A percentile compares a stretch with the other conserved stretches of the same genome.
phyloP scores from a whole-genome alignment of 139 green algal genomes.

The Eudorina sp. region DNA sequence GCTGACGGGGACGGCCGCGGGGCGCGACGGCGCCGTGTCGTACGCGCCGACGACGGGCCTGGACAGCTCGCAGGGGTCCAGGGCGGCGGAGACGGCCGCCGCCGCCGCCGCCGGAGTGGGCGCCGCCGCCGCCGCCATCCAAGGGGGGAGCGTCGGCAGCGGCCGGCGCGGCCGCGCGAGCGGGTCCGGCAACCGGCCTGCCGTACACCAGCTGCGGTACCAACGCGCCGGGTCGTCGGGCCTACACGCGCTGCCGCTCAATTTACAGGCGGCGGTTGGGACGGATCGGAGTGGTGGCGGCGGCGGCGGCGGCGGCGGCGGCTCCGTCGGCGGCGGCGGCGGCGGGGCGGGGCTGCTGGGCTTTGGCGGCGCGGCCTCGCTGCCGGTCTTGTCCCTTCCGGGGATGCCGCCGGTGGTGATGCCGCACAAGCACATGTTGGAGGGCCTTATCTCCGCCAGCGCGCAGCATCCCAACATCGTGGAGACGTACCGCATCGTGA shows the following conservation, averaged over 20 bases:
- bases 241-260: background rate
- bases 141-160: background rate
- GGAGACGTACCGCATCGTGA: constrained; percentile 50
- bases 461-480: constrained; percentile 52
- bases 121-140: no score
- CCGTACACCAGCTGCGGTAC: constrained; percentile 15
- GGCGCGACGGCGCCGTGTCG: no score
- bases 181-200: background rate
- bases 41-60: no score
- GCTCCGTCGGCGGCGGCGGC: background rate
- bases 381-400: constrained; percentile 20
- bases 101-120: no score
- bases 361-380: no score
- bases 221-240: constrained; percentile 42
- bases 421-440: constrained; percentile 50
- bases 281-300: no score
- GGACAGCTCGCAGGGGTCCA: background rate
- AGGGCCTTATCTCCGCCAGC: constrained; percentile 31
- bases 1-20: no score
- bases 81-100: background rate
- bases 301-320: background rate
- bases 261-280: no score
- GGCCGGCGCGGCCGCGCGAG: background rate
- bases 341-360: no score
- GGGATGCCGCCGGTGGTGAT: constrained; percentile 28